Percentiles rank a stretch among this genome's conserved stretches.
Evolutionary conservation across 2,329 filamentous ascomycete species (phyloP).

Genomic region (Fusarium sp.): DNA sequence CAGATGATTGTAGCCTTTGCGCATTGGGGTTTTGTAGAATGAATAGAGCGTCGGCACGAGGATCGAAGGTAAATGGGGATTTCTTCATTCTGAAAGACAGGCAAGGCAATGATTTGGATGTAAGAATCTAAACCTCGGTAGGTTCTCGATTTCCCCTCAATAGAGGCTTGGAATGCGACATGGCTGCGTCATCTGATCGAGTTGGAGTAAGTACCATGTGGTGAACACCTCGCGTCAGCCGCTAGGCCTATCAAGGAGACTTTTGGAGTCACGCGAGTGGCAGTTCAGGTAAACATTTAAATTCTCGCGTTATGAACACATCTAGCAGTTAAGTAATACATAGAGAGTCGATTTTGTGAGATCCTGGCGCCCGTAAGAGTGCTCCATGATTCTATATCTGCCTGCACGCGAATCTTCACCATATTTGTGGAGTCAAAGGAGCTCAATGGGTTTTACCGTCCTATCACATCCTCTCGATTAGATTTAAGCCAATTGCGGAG

Average conservation of each 20-base stretch:
- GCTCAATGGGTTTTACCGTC: no score
- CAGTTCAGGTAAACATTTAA: neutral
- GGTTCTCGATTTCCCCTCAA: constrained; percentile 29
- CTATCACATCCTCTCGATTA: no score
- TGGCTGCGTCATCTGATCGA: constrained; percentile 34
- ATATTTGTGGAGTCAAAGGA: no score
- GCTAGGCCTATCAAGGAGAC: constrained; percentile 22
- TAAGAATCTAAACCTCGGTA: neutral
- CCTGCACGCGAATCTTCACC: no score
- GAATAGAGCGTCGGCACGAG: constrained; percentile 28
- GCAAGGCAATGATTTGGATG: neutral
- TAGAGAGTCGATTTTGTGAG: no score
- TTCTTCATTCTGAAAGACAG: constrained; percentile 16
- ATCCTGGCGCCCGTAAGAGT: no score
- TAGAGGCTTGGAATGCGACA: constrained; percentile 22
- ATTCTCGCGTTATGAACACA: no score
- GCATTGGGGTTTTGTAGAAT: constrained; percentile 22
- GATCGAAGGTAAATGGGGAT: constrained; percentile 26
- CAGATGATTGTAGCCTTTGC: neutral
- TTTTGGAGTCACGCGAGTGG: constrained; percentile 6
- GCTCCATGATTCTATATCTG: no score
- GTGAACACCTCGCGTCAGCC: constrained; percentile 17
- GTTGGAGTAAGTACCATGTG: constrained; percentile 24
- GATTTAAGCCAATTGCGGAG: no score
- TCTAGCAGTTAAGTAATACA: fast-evolving